Base-by-base conservation (phyloP, 2,329 filamentous ascomycete species). In the Exophiala sp. region DNA sequence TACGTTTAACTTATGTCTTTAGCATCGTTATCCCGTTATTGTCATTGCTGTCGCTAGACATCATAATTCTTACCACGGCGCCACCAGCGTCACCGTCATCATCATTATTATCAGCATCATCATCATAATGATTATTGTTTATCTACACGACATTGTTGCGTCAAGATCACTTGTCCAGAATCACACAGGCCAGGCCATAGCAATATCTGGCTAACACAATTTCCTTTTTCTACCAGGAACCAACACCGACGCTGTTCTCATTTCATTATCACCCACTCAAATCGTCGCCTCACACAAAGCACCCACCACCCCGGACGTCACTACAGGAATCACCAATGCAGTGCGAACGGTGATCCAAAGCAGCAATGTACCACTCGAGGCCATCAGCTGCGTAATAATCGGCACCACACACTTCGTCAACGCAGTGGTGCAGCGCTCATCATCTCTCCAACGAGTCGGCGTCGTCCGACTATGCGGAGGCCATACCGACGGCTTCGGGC, bases 341-440 rank as follows among this genome's bases (percentile, higher is more conserved):
- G 64, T 73, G 2, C 59, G 61, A 10, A 60, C 58, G 24, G 64
- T 72, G 4, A 58, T 73, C 11, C 55, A 63, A 3, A 53, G 66
- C 30, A 66, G 68, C 5, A 50, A 59, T 2, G 56, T 69, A 1
- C 58, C 64, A 8, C 58, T 62, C 0, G 53, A 65, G 0, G 56
- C 64, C 34, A 64, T 75, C 46, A 66, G 64, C 13, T 73, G 71
- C 50, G 69, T 77, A 3, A 75, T 72, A 6, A 71, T 78, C 43
- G 74, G 75, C 21, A 77, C 74, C 1, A 79, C 76, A 0, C 72
- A 75, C 62, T 76, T 77, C 51, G 68, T 76, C 39, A 77, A 77
- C 51, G 55, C 55, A 2, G 50, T 56, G 6, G 50, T 53, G 9
- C 46, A 56, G 47, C 32, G 34, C 7, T 37, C 34, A 18, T 37